These are phyloP conservation scores for Colletotrichum scovillei DNA, from an alignment of 2,329 filamentous ascomycete genomes.

Conservation along the genomic window DNA sequence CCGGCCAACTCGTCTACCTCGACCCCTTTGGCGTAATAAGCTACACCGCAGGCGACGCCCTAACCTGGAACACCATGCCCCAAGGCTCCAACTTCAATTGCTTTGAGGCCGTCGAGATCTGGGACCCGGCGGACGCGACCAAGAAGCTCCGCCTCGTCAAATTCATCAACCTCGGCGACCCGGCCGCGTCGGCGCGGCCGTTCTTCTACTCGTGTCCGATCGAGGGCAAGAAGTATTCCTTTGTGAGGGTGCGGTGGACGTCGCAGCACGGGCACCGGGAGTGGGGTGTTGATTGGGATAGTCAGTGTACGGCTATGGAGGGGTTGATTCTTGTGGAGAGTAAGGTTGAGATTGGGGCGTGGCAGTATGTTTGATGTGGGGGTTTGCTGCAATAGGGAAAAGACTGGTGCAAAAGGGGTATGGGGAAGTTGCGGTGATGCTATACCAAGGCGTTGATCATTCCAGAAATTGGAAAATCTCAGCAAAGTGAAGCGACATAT, in stretches of 20 bases:
- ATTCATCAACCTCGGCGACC: background rate
- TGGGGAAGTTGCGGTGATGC: no score
- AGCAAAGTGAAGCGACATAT: background rate
- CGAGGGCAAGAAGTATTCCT: background rate
- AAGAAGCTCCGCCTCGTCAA: background rate
- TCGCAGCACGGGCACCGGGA: background rate
- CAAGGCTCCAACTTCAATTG: constrained; percentile 60
- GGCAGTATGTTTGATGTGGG: constrained; percentile 47
- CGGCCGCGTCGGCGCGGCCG: constrained; percentile 30
- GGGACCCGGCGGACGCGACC: constrained; percentile 22
- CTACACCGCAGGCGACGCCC: constrained; percentile 55
- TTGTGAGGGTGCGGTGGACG: background rate
- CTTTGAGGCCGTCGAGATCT: constrained; percentile 52
- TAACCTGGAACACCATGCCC: constrained; percentile 64
- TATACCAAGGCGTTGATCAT: background rate
- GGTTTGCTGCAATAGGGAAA: no score
- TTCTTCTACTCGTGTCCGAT: constrained; percentile 14
- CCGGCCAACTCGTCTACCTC: constrained; percentile 73
- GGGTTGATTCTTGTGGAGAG: constrained; percentile 45
- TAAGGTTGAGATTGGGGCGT: constrained; percentile 46
- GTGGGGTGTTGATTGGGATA: background rate
- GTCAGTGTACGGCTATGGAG: constrained; percentile 46
- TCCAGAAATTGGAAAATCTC: no score
- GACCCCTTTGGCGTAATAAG: constrained; percentile 62
- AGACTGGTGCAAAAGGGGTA: no score